Base-by-base conservation (phyloP, 1,139 yeast genomes). In the Lodderomyces pseudojiufengensis region DNA sequence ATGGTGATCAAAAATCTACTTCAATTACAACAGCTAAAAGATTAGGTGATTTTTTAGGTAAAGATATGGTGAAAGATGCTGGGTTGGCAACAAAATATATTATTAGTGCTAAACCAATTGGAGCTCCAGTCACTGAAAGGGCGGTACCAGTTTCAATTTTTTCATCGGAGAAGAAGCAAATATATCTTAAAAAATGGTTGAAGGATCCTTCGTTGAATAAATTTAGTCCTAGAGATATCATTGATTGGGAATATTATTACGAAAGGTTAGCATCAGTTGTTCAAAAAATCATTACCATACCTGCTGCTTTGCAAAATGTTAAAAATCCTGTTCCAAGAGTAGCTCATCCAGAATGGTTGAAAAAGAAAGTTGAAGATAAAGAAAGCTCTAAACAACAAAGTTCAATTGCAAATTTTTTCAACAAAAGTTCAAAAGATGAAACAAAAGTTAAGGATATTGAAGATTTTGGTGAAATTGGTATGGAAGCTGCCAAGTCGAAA, bases 141-240 rank as follows among this genome's bases (percentile, higher is more conserved):
- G 98, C 99, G 0, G 73, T 94, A 34, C 99, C 99, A 0, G 95
- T 94, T 6, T 94, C 97, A 0, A 90, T 94, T 20, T 94, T 94
- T 55, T 84, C 96, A 0, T 84, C 97, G 0, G 74, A 69, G n/a
- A 65, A 65, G 46, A 69, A 66, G 41, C 95, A 87, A 40, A 57
- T 71, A 12, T 94, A 77, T 52, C 62, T 94, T 51, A 76, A 88
- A 49, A 80, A 85, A 53, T 94, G 99, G 99, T 67, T 90, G 31
- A 73, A 78, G 41, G 96, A 90, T 49, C 81, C 86, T 0, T 67
- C 84, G 0, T 58, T 92, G 30, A 84, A 77, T n/a, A 78, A 81
- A 36, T 86, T 86, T 54, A 97, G 92, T 57, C 95, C 96, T 5
- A 73, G 97, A 50, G 76, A 78, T 24, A 84, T 94, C 33, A 74